Base-by-base conservation (phyloP, 768 basidiomycete genomes). In the Boletus pseudo-olivaceus region DNA sequence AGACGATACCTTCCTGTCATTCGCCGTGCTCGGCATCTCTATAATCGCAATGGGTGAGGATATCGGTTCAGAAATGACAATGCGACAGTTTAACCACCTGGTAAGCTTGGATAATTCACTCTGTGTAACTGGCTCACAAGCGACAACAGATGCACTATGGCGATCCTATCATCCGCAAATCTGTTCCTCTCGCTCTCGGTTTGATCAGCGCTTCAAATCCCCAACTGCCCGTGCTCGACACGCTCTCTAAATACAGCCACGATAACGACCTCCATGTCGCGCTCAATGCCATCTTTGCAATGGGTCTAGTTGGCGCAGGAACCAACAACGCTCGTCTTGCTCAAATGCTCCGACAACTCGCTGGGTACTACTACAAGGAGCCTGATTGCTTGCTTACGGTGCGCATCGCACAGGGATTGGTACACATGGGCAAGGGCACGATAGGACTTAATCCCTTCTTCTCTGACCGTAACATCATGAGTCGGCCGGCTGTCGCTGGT, bases 391-490 rank as follows among this genome's bases (percentile, higher is more conserved):
- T 98, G 63, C 98, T 99, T 72, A 90, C 92, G 79, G 95, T 98
- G 19, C 86, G 97, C 51, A 84, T 99, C 54, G 92, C 96, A 3
- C 90, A 98, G 72, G 97, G 97, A 19, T 73, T 98, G 62, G 89
- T 98, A n/a, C 93, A 98, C 71, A 95, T 98, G 95, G 97, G 97
- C 70, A 99, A 99, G 74, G 97, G 97, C 34, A 98, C 95, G 14
- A 91, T 99, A 67, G 90, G 91, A 11, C 76, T 99, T 62, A 98
- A 96, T 70, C 96, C 97, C 4, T 98, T 97, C 86, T 98, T 90
- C 81, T 82, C 82, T 33, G 96, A 98, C 71, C 83, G 96, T 37
- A 83, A 81, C 50, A 87, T 96, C 65, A 88, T 98, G 88, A 90
- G 84, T 64, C 82, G 87, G 48, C 84, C 90, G 1, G 93, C 93